phyloP scores from a whole-genome alignment of 2,329 filamentous ascomycete species.

The Hypoxylon sp. region DNA sequence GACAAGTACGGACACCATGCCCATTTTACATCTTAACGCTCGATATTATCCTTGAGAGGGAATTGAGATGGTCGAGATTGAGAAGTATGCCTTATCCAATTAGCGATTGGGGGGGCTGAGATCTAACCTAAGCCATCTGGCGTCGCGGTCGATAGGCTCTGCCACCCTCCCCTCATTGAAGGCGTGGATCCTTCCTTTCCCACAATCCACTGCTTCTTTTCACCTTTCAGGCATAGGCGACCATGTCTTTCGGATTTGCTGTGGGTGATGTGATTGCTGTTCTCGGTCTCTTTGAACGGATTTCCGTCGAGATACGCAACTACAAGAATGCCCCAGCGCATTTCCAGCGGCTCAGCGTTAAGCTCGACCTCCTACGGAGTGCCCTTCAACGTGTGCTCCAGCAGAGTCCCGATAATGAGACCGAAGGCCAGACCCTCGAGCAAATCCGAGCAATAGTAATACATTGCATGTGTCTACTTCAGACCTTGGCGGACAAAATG shows the following conservation, averaged over 20 bases:
- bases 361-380: not conserved
- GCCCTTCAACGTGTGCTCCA: not conserved
- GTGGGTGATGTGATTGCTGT: not conserved
- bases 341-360: not conserved
- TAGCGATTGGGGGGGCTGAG: not conserved
- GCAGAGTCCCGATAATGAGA: not conserved
- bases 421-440: not conserved
- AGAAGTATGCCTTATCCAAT: not conserved
- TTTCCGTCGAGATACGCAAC: not conserved
- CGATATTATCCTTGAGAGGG: no score
- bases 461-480: not conserved
- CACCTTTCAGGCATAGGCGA: not conserved
- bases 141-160: not conserved
- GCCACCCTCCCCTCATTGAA: no score
- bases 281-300: not conserved
- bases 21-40: no score
- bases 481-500: not conserved
- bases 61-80: no score
- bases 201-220: not conserved
- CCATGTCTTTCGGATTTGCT: not conserved
- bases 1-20: not conserved
- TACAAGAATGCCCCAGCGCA: conserved; percentile 3
- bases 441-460: not conserved
- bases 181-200: not conserved
- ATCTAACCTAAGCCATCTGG: not conserved